phyloP scores from a whole-genome alignment of 768 basidiomycete genomes.

The Scleroderma citrinum region DNA sequence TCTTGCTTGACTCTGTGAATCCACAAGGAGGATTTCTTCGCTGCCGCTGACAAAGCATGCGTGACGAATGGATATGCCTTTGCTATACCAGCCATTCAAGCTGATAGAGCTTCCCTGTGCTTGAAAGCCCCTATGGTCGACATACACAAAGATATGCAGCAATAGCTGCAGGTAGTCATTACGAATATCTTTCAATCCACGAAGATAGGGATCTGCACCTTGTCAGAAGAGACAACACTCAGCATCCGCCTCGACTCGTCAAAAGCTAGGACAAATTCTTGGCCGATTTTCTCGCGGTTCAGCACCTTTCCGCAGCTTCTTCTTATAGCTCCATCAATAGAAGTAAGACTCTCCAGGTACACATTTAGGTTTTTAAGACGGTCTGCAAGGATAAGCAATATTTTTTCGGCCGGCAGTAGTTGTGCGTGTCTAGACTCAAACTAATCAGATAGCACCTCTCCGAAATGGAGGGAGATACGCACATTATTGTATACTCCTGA shows the following conservation, averaged over 20 bases:
- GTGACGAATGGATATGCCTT: conserved; percentile 21
- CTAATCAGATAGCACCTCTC: background rate
- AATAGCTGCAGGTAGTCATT: conserved; percentile 14
- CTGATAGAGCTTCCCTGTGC: conserved; percentile 34
- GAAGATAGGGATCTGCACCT: conserved; percentile 21
- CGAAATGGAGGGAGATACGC: background rate
- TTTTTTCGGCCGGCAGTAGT: conserved; percentile 30
- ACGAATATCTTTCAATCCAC: no score
- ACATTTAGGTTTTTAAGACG: conserved; percentile 23
- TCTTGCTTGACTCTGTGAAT: conserved; percentile 32
- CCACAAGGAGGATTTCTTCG: conserved; percentile 45
- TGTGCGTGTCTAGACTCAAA: conserved; percentile 25
- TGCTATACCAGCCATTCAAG: conserved; percentile 37
- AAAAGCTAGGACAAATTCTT: conserved; percentile 35
- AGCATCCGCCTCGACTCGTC: conserved; percentile 44
- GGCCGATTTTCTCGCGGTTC: conserved; percentile 36
- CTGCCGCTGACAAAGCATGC: conserved; percentile 37
- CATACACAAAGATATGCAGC: conserved; percentile 40
- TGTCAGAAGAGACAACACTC: conserved; percentile 33
- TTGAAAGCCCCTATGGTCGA: conserved; percentile 37
- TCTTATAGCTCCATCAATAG: conserved; percentile 27
- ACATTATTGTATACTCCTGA: background rate
- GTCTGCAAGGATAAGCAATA: conserved; percentile 34
- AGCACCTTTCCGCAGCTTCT: conserved; percentile 21
- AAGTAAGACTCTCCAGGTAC: conserved; percentile 28